Conservation (phyloP, 2,329 filamentous ascomycete genomes). For the Exophiala sp. region DNA sequence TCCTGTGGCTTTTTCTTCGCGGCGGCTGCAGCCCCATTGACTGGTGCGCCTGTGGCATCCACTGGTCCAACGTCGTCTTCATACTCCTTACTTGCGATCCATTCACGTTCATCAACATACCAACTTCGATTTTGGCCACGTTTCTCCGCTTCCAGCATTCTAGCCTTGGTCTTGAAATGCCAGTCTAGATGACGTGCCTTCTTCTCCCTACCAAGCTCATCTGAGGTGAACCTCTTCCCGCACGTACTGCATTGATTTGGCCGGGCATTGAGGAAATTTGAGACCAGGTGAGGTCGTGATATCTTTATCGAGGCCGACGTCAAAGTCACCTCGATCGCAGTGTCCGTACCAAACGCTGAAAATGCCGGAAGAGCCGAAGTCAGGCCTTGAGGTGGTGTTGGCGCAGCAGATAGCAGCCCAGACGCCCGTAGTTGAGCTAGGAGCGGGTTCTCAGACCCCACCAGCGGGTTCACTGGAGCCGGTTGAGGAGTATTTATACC, state of each 20-base stretch:
- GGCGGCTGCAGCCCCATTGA: conserved; percentile 35
- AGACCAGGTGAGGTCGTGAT: conserved; percentile 71
- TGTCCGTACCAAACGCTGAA: conserved; percentile 27
- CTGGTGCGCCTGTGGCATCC: conserved; percentile 39
- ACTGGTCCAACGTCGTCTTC: conserved; percentile 59
- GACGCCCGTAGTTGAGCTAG: conserved; percentile 66
- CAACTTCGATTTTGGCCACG: conserved; percentile 87
- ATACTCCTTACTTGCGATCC: conserved; percentile 79
- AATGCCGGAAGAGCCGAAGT: conserved; percentile 33
- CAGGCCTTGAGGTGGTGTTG: conserved; percentile 41
- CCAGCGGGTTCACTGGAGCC: conserved; percentile 30
- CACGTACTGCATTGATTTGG: conserved; percentile 89
- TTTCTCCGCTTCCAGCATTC: conserved; percentile 80
- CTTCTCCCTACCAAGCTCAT: conserved; percentile 73
- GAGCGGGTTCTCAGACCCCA: conserved; percentile 54
- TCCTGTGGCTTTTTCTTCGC: conserved; percentile 58
- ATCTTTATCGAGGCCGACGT: conserved; percentile 69
- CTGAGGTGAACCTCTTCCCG: conserved; percentile 77
- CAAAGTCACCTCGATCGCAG: conserved; percentile 45
- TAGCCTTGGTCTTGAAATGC: conserved; percentile 93
- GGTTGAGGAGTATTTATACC: conserved; percentile 12
- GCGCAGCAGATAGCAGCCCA: conserved; percentile 57
- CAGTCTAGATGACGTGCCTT: conserved; percentile 95
- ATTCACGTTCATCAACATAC: conserved; percentile 91
- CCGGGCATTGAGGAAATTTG: conserved; percentile 72